Conservation (phyloP, 169 alveolate genomes). For the Plasmodium vinckei region DNA sequence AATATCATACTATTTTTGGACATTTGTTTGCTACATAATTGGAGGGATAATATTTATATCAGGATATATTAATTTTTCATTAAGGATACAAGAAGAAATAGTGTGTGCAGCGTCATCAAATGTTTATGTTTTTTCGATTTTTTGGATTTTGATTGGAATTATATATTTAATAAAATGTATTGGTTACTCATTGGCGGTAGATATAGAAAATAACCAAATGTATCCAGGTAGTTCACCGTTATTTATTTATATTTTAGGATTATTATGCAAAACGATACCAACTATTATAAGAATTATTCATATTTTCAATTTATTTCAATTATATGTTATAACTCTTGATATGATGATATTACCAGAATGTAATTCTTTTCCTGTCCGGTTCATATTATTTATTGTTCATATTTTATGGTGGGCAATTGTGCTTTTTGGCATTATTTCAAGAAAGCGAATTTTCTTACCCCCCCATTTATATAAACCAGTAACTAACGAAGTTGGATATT, state of each 20-base stretch:
- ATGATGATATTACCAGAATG: slow-evolving; percentile 70
- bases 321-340: slow-evolving; percentile 42
- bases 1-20: slow-evolving; percentile 61
- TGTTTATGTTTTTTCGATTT: slow-evolving; percentile 46
- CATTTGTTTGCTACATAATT: slow-evolving; percentile 29
- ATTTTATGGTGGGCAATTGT: slow-evolving; percentile 63
- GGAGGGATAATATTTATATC: slow-evolving; percentile 37
- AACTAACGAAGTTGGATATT: slow-evolving; percentile 56
- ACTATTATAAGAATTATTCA: slow-evolving; percentile 50
- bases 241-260: slow-evolving; percentile 39
- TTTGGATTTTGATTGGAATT: slow-evolving; percentile 55
- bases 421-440: slow-evolving; percentile 51
- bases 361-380: slow-evolving; percentile 49
- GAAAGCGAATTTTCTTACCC: slow-evolving; percentile 50
- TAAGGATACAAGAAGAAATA: slow-evolving; percentile 41
- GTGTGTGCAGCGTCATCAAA: slow-evolving; percentile 70
- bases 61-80: slow-evolving; percentile 35
- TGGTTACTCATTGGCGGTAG: slow-evolving; percentile 33
- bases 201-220: slow-evolving; percentile 29
- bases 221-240: slow-evolving; percentile 25
- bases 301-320: slow-evolving; percentile 59
- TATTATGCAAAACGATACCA: slow-evolving; percentile 70
- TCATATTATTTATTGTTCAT: slow-evolving; percentile 38
- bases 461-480: slow-evolving; percentile 69
- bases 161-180: slow-evolving; percentile 31